Evolutionary conservation across 257 asterid species (phyloP).

Genomic region (Nicotiana paniculata): DNA sequence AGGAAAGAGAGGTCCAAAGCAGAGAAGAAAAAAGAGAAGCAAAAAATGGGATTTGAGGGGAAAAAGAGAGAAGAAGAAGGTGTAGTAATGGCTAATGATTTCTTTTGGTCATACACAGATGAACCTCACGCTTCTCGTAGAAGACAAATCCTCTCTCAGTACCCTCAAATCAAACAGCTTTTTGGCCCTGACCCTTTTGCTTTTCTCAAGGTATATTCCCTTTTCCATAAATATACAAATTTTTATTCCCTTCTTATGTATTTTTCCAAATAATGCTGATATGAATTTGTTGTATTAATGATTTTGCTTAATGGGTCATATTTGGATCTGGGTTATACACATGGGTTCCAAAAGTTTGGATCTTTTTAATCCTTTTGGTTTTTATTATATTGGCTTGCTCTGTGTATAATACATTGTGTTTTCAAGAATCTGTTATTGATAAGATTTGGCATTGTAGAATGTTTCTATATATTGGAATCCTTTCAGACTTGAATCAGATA

Average conservation of each 20-base stretch:
- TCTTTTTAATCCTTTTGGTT: neutral
- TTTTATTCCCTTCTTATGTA: neutral
- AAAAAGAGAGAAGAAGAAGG: conserved; percentile 47
- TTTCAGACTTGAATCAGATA: no score
- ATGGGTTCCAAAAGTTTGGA: neutral
- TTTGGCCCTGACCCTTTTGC: conserved; percentile 74
- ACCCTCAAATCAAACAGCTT: conserved; percentile 73
- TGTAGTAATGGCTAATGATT: conserved; percentile 58
- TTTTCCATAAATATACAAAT: neutral
- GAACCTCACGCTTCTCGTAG: conserved; percentile 93
- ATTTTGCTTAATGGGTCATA: neutral
- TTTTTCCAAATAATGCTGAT: neutral
- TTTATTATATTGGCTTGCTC: neutral
- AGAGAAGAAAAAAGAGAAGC: conserved; percentile 1
- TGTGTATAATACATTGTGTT: neutral
- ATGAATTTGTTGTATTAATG: neutral
- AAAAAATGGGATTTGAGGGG: conserved; percentile 42
- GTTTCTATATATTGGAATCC: no score
- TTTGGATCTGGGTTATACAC: neutral
- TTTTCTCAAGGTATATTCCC: conserved; percentile 45
- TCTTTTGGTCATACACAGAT: conserved; percentile 86
- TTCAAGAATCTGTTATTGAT: neutral
- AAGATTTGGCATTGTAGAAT: neutral
- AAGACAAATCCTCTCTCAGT: conserved; percentile 68
- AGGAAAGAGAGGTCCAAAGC: neutral